Percentiles rank a stretch among this genome's conserved stretches.
phyloP scores from a whole-genome alignment of 129 eudicot genomes.

The Chrysanthemum seticuspe region DNA sequence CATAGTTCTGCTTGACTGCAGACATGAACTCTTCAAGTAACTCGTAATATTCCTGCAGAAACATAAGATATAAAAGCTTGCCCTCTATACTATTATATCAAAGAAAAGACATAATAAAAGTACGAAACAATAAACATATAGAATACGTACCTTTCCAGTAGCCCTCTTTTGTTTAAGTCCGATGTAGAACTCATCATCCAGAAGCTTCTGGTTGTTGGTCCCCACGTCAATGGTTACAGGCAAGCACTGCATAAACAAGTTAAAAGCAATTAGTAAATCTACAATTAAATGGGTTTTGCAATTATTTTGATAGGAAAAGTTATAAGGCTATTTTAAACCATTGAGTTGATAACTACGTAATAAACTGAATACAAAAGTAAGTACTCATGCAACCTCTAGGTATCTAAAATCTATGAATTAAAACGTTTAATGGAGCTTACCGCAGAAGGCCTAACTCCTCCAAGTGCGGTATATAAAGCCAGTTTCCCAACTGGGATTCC shows the following conservation, averaged over 20 bases:
- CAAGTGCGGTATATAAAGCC: constrained; percentile 81
- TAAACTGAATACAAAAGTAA: constrained; percentile 13
- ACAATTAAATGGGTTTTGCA: background rate
- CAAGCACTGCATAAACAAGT: constrained; percentile 56
- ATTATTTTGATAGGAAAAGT: background rate
- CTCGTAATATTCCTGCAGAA: constrained; percentile 73
- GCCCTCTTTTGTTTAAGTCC: constrained; percentile 82
- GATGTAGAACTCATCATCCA: constrained; percentile 84
- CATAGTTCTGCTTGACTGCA: constrained; percentile 89
- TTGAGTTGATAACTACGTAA: constrained; percentile 6
- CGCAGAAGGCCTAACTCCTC: constrained; percentile 94
- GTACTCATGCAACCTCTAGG: background rate
- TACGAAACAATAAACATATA: constrained; percentile 5
- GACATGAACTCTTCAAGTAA: constrained; percentile 78
- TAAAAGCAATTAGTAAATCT: constrained; percentile 11
- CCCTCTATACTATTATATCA: background rate
- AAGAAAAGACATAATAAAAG: constrained; percentile 14
- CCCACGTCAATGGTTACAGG: constrained; percentile 95
- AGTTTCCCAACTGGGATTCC: constrained; percentile 96
- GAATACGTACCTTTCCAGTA: constrained; percentile 62
- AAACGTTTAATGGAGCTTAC: constrained; percentile 40
- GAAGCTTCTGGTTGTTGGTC: constrained; percentile 67
- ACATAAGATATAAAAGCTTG: background rate
- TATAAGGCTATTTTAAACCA: background rate
- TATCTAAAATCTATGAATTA: background rate